Conservation (phyloP, 2,329 filamentous ascomycete genomes). For the Malbranchea cinnamomea region DNA sequence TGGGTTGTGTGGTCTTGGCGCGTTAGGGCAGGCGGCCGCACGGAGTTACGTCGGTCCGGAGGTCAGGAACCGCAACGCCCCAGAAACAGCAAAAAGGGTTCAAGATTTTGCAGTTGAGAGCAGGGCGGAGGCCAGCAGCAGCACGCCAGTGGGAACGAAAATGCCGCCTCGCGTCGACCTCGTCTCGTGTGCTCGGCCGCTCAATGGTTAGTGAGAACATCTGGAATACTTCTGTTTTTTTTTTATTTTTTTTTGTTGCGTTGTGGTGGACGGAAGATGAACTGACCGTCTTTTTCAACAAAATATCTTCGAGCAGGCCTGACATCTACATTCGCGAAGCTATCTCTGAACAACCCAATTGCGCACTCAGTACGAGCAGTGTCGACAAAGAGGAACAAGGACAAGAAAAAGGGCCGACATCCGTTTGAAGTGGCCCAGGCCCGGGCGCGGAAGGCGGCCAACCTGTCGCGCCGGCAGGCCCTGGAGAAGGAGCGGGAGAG, state of each 20-base stretch:
- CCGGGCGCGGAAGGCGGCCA: slow-evolving; percentile 68
- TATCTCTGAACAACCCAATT: slow-evolving; percentile 40
- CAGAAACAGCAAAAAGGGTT: no score
- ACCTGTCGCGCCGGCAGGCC: slow-evolving; percentile 57
- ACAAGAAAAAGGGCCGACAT: slow-evolving; percentile 33
- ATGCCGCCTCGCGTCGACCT: slow-evolving; percentile 56
- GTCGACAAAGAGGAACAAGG: slow-evolving; percentile 27
- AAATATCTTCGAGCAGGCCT: slow-evolving; percentile 11
- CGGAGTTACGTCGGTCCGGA: slow-evolving; percentile 4
- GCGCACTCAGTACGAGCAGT: slow-evolving; percentile 46
- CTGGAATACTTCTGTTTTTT: slow-evolving; percentile 1
- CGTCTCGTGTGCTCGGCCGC: slow-evolving; percentile 43
- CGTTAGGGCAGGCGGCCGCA: slow-evolving; percentile 9
- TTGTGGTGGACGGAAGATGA: no score
- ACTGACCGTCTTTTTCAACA: no score
- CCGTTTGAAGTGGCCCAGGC: slow-evolving; percentile 72
- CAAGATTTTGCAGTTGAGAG: slow-evolving; percentile 1
- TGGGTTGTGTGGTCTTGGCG: slow-evolving; percentile 7
- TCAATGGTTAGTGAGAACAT: slow-evolving; percentile 50
- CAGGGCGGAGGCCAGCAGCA: not conserved
- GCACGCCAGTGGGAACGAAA: slow-evolving; percentile 11
- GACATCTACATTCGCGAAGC: slow-evolving; percentile 28
- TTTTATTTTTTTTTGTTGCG: slow-evolving; percentile 1
- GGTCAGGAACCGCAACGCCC: not conserved
- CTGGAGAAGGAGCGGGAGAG: slow-evolving; percentile 50